A percentile compares a stretch with the other conserved stretches of the same genome.
These are phyloP conservation scores for Cyberlindnera maritima DNA, from an alignment of 805 yeast genomes.

Conservation along the genomic window DNA sequence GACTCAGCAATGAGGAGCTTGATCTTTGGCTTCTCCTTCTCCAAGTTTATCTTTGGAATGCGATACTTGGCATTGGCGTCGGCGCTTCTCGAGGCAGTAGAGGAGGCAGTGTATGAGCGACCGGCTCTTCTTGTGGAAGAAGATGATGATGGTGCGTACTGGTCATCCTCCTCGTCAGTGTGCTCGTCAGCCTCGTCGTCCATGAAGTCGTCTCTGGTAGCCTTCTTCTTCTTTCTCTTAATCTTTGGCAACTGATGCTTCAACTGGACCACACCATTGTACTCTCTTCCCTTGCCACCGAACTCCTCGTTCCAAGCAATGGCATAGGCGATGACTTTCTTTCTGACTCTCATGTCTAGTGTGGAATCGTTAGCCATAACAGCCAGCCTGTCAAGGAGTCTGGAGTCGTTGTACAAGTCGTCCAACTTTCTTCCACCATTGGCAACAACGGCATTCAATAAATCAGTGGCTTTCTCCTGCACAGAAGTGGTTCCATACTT, in stretches of 20 bases:
- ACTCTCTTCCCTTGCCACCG: conserved; percentile 39
- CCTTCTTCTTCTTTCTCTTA: conserved; percentile 22
- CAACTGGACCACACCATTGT: conserved; percentile 46
- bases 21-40: conserved; percentile 72
- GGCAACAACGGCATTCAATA: conserved; percentile 58
- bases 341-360: conserved; percentile 48
- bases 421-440: conserved; percentile 42
- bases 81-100: not conserved
- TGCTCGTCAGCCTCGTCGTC: conserved; percentile 51
- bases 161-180: conserved; percentile 30
- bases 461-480: conserved; percentile 64
- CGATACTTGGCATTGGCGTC: conserved; percentile 48
- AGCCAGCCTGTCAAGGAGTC: conserved; percentile 60
- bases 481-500: conserved; percentile 74
- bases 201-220: conserved; percentile 38
- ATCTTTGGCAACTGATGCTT: conserved; percentile 42
- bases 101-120: not conserved
- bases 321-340: conserved; percentile 49
- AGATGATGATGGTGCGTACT: conserved; percentile 6
- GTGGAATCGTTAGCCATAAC: conserved; percentile 40
- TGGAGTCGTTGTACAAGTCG: conserved; percentile 62
- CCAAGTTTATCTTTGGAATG: conserved; percentile 67
- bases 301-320: conserved; percentile 67
- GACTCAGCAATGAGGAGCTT: conserved; percentile 69
- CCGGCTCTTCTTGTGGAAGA: conserved; percentile 4